A percentile compares a stretch with the other conserved stretches of the same genome.
phyloP scores from a whole-genome alignment of 208 protist genomes.

The Acanthamoeba sp. region DNA sequence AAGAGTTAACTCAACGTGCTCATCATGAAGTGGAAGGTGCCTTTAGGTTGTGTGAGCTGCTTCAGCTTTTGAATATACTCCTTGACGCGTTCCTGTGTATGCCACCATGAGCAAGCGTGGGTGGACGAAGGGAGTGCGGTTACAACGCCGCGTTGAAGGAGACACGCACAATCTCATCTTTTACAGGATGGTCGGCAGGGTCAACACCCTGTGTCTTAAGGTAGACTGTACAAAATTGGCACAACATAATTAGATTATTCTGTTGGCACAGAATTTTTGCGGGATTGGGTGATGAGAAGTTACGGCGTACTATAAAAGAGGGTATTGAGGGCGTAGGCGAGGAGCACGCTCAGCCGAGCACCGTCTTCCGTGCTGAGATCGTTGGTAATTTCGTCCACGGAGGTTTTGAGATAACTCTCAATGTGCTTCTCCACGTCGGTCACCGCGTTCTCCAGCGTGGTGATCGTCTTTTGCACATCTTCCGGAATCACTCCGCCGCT shows the following conservation, averaged over 20 bases:
- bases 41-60: slow-evolving; percentile 35
- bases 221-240: background rate
- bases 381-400: slow-evolving; percentile 4
- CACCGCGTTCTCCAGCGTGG: background rate
- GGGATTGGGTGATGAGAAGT: background rate
- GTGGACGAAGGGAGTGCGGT: too few relatives aligned
- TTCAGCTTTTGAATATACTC: slow-evolving; percentile 57
- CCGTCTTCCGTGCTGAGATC: slow-evolving; percentile 10
- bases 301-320: slow-evolving; percentile 33
- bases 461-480: background rate
- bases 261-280: background rate
- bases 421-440: slow-evolving; percentile 22
- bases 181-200: slow-evolving; percentile 13
- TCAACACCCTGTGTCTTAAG: slow-evolving; percentile 37
- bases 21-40: background rate
- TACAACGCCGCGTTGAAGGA: too few relatives aligned
- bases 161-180: slow-evolving; percentile 10
- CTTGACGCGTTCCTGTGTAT: slow-evolving; percentile 35
- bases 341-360: slow-evolving; percentile 17
- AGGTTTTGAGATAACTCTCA: slow-evolving; percentile 43
- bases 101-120: background rate
- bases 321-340: slow-evolving; percentile 44
- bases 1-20: background rate
- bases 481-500: background rate
- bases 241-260: background rate